Conservation (phyloP, 495 filamentous ascomycete species). For the Talaromyces ruber region DNA sequence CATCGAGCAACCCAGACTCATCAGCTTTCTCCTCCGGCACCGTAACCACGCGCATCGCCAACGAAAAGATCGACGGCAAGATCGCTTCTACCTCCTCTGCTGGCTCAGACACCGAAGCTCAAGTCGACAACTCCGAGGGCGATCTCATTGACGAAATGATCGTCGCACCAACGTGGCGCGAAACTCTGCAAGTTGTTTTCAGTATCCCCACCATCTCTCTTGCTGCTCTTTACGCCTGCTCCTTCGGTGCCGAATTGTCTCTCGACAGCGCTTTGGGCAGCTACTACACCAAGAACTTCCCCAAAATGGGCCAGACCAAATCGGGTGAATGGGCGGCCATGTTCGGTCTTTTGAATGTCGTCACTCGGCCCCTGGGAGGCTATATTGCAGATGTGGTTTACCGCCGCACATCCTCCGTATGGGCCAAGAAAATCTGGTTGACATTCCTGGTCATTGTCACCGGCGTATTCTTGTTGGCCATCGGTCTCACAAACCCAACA, state of each 20-base stretch:
- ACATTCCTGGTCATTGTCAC: conserved; percentile 52
- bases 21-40: conserved; percentile 26
- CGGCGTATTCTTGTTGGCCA: conserved; percentile 60
- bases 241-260: conserved; percentile 77
- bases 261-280: conserved; percentile 75
- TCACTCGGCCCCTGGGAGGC: conserved; percentile 68
- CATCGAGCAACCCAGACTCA: background rate
- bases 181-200: conserved; percentile 48
- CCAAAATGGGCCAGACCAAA: conserved; percentile 59
- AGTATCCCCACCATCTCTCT: conserved; percentile 61
- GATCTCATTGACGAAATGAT: conserved; percentile 48
- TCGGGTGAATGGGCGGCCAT: conserved; percentile 77
- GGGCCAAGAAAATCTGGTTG: conserved; percentile 71
- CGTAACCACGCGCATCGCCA: background rate
- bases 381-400: conserved; percentile 68
- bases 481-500: conserved; percentile 58
- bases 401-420: conserved; percentile 48
- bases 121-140: conserved; percentile 48
- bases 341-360: conserved; percentile 81
- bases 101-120: conserved; percentile 5
- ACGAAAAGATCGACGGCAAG: conserved; percentile 1
- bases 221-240: conserved; percentile 68
- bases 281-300: conserved; percentile 76
- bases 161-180: conserved; percentile 53
- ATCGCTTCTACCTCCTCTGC: background rate